Evolutionary conservation across 192 early-diverging fungal species (phyloP), one percentile per base, ranked within the genome.

Genomic region (Spizellomyces punctatus): DNA sequence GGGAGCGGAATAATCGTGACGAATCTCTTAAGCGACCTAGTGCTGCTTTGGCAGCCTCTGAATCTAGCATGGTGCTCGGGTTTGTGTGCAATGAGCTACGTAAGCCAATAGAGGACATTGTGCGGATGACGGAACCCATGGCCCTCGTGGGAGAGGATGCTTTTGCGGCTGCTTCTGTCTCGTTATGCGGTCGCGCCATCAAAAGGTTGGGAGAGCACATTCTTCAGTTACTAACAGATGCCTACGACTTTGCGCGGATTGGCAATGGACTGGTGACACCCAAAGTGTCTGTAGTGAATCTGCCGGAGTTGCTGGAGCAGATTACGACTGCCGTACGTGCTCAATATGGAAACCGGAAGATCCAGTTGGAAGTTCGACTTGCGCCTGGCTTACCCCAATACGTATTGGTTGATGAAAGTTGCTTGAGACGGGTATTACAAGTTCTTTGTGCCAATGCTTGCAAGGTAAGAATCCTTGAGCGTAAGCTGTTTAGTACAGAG

Each of bases 61-160:
- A 65, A 16, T 71, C 58, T 9, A 50, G 45, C 36, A 44, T 46
- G 27, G n/a, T 71, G 19, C 59, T 71, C 17, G 48, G 21, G 19
- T 71, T 63, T 62, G 57, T 71, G 17, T 71, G 69, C 59, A 63
- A 61, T 6, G 58, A 71, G 19, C 43, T 71, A n/a, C 19, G 6
- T 36, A 60, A 10, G 9, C 69, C 69, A 17, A 42, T 71, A 46
- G 10, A 44, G 7, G 60, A 71, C 17, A 50, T 71, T 22, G 14
- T 41, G 16, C 14, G 36, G 17, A 14, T 21, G 7, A 16, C 36
- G 5, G 42, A 42, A 14, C 50, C 50, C 2, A 16, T 54, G 17
- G 50, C 3, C 50, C 2, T 19, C 14, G 14, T 2, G 17, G 14
- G 50, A 4, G 14, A 8, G 10, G 54, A 68, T 14, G 58, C 22